A percentile compares a stretch with the other conserved stretches of the same genome.
phyloP scores from a whole-genome alignment of 371 early-diverging fungal species.

The Gilbertella persicaria region DNA sequence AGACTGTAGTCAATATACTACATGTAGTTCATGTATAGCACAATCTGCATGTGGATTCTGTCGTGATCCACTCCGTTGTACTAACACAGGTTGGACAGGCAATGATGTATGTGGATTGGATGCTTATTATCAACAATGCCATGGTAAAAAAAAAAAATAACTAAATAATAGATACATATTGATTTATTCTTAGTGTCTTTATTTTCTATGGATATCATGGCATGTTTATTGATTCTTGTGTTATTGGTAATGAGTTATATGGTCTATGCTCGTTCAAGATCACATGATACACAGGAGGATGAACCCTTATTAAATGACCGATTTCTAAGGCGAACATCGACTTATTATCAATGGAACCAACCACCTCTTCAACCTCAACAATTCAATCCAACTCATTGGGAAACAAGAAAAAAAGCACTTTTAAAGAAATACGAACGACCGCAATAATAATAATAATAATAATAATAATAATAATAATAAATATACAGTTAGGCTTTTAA shows the following conservation, averaged over 20 bases:
- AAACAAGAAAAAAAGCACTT: constrained; percentile 18
- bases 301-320: constrained; percentile 9
- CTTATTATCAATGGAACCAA: constrained; percentile 30
- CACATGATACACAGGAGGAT: constrained; percentile 16
- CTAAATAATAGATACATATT: neutral
- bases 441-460: neutral
- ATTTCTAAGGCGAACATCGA: constrained; percentile 21
- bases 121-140: constrained; percentile 24
- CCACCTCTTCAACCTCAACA: constrained; percentile 4
- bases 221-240: constrained; percentile 11
- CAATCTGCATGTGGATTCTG: constrained; percentile 27
- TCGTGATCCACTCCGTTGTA: constrained; percentile 6
- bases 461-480: no score
- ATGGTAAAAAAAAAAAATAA: constrained; percentile 10
- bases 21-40: constrained; percentile 15
- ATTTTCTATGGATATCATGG: constrained; percentile 4
- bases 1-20: constrained; percentile 15
- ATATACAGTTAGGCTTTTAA: no score
- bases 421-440: constrained; percentile 24
- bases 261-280: constrained; percentile 2
- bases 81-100: constrained; percentile 24
- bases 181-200: constrained; percentile 12
- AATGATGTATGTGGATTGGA: constrained; percentile 12
- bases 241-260: constrained; percentile 15
- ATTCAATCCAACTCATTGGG: constrained; percentile 17